phyloP scores from a whole-genome alignment of 2,329 filamentous ascomycete genomes.

The Colletotrichum eleusines region DNA sequence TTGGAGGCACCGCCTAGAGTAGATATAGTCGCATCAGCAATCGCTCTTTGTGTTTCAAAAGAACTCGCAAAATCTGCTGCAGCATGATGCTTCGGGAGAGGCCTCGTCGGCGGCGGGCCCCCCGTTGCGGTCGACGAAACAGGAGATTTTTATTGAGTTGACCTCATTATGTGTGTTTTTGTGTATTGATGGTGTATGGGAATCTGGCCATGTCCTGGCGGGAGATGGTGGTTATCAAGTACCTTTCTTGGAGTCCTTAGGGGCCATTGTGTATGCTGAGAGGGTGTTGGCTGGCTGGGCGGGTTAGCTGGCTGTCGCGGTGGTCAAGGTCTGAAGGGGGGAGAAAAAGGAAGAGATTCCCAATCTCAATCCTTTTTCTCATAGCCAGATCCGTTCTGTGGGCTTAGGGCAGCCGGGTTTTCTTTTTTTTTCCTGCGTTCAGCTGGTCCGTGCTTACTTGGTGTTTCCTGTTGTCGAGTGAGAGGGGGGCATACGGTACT shows the following conservation, averaged over 20 bases:
- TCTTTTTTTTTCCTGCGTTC: neutral
- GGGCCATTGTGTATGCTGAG: conserved; percentile 52
- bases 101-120: conserved; percentile 1
- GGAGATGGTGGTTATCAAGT: conserved; percentile 41
- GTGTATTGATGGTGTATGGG: conserved; percentile 5
- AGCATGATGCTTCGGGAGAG: conserved; percentile 66
- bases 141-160: conserved; percentile 38
- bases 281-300: conserved; percentile 43
- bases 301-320: conserved; percentile 39
- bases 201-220: neutral
- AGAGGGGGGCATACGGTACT: accelerated
- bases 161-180: conserved; percentile 3
- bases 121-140: conserved; percentile 37
- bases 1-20: conserved; percentile 66
- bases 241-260: conserved; percentile 57
- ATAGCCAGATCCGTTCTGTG: conserved; percentile 19
- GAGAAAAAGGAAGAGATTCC: conserved; percentile 1
- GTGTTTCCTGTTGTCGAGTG: neutral
- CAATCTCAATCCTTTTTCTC: conserved; percentile 12
- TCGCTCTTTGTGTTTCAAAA: conserved; percentile 67
- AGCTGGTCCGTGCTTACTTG: conserved; percentile 4
- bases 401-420: conserved; percentile 26
- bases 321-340: conserved; percentile 17
- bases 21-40: conserved; percentile 73
- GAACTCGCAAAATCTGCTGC: conserved; percentile 84